Conservation (phyloP, 768 basidiomycete genomes). For the Tylopilus plumbeoviolaceoides region DNA sequence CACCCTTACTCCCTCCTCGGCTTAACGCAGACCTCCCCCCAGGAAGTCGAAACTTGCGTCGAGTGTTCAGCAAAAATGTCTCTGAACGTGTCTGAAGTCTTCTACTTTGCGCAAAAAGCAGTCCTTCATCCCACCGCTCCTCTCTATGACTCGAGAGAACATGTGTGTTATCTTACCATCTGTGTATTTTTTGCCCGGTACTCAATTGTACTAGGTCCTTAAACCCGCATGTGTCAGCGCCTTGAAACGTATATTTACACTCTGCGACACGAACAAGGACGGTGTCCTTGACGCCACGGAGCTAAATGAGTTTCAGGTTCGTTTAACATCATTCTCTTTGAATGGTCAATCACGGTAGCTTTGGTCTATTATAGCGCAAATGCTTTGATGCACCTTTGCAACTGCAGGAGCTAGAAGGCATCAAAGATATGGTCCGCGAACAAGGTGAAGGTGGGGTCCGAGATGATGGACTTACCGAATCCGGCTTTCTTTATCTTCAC, state of each 20-base stretch:
- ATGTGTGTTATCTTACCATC: conserved; percentile 49
- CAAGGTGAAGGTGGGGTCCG: conserved; percentile 73
- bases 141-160: conserved; percentile 93
- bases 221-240: conserved; percentile 91
- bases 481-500: conserved; percentile 90
- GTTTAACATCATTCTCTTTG: background rate
- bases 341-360: background rate
- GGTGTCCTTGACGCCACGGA: conserved; percentile 86
- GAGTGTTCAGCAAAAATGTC: conserved; percentile 93
- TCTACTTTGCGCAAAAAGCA: conserved; percentile 98
- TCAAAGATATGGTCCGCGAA: conserved; percentile 84
- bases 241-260: conserved; percentile 89
- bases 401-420: conserved; percentile 91
- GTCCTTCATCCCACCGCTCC: conserved; percentile 96
- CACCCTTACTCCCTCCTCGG: conserved; percentile 1
- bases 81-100: conserved; percentile 92
- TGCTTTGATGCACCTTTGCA: conserved; percentile 94
- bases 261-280: conserved; percentile 94
- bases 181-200: conserved; percentile 6
- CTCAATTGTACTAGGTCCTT: conserved; percentile 54
- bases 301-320: conserved; percentile 94
- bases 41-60: conserved; percentile 99
- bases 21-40: conserved; percentile 7
- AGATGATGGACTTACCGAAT: conserved; percentile 82
- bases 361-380: conserved; percentile 57